Base-by-base conservation (phyloP, 768 basidiomycete species). In the Candolleomyces efflorescens region DNA sequence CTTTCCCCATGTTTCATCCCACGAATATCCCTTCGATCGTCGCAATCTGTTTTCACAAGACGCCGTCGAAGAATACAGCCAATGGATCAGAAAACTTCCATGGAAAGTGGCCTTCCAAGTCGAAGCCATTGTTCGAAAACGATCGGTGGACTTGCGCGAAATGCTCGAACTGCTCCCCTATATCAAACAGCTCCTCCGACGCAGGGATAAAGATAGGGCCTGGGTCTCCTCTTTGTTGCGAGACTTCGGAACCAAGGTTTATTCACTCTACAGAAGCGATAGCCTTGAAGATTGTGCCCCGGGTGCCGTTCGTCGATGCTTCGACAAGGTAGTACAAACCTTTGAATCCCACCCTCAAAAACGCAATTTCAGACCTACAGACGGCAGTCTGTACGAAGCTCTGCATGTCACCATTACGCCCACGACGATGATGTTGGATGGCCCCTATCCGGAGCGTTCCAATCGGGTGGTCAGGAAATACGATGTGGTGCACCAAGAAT, bases 81-180 rank as follows among this genome's bases (percentile, higher is more conserved):
- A 13, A 2, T 76, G 75, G 69, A 64, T 82, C 26, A 59, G 48
- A 20, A 38, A 37, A 15, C 64, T 83, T 13, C 66, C 75, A 9
- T 86, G 80, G 81, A 60, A 61, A 43, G 73, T 87, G n/a, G 78
- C 83, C 0, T 87, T 85, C 61, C 86, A 89, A 63, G 68, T 87
- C 32, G 80, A 84, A 57, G 72, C 76, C 0, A 63, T 81, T 15
- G 52, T 77, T 18, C 70, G 70, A 23, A 73, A 71, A 43, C 63
- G 75, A 45, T 53, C 71, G 13, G 71, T 85, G n/a, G 82, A 85
- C 62, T 67, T 79, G 24, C 63, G 60, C 26, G 86, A 89, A 63
- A 69, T 87, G 26, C 68, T 83, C 10, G 58, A 61, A 0, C 71
- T 85, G 15, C 69, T 77, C 17, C 69, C 67, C 0, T 52, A 61